phyloP scores from a whole-genome alignment of 371 early-diverging fungal genomes.

The Dichotomocladium elegans region DNA sequence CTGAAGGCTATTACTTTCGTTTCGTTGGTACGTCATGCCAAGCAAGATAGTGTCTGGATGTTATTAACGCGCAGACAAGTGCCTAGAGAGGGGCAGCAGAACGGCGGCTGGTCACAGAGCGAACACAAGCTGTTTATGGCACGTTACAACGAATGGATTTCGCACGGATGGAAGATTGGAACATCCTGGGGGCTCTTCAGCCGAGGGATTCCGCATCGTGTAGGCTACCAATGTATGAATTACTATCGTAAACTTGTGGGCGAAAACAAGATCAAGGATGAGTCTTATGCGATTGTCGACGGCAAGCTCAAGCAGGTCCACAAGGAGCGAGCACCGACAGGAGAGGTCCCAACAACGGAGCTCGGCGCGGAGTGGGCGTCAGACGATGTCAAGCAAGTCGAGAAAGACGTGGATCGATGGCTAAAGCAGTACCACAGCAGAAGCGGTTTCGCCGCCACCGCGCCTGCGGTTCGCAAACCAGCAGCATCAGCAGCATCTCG shows the following conservation, averaged over 20 bases:
- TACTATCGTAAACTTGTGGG: conserved; percentile 55
- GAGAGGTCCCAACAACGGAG: conserved; percentile 31
- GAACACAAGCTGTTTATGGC: conserved; percentile 53
- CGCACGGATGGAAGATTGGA: conserved; percentile 48
- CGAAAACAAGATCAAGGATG: conserved; percentile 43
- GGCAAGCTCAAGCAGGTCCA: conserved; percentile 52
- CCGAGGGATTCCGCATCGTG: conserved; percentile 51
- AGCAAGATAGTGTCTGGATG: background rate
- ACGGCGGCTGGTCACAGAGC: conserved; percentile 47
- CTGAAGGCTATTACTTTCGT: conserved; percentile 70
- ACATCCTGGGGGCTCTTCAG: conserved; percentile 62
- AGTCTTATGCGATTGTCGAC: conserved; percentile 44
- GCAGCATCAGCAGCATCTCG: conserved; percentile 12
- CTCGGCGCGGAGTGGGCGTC: conserved; percentile 55
- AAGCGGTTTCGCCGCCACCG: conserved; percentile 6
- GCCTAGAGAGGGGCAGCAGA: conserved; percentile 55
- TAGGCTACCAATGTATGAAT: conserved; percentile 64
- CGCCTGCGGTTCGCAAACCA: conserved; percentile 1
- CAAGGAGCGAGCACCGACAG: conserved; percentile 29
- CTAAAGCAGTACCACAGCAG: conserved; percentile 50
- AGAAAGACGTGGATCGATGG: conserved; percentile 49
- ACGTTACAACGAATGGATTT: conserved; percentile 53
- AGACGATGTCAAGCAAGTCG: conserved; percentile 46
- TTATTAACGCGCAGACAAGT: conserved; percentile 5
- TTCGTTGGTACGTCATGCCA: conserved; percentile 47